A percentile compares a stretch with the other conserved stretches of the same genome.
Evolutionary conservation across 2,329 filamentous ascomycete species (phyloP).

Genomic region (Nemania sp.): DNA sequence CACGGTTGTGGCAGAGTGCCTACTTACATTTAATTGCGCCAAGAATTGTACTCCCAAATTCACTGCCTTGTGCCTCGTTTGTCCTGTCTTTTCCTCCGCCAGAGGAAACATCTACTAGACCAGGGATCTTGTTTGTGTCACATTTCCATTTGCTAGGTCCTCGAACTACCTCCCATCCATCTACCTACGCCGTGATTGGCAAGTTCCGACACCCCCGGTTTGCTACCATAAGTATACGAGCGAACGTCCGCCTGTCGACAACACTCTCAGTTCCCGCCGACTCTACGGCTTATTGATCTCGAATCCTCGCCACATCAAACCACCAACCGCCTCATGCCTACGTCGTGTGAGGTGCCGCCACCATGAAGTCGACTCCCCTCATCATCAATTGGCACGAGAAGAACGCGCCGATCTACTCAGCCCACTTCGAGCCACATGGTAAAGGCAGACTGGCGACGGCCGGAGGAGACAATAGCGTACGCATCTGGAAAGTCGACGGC

Average conservation of each 20-base stretch:
- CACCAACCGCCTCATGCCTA: conserved; percentile 35
- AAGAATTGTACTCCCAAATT: neutral
- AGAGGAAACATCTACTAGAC: neutral
- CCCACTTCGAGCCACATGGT: conserved; percentile 92
- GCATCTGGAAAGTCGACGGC: conserved; percentile 89
- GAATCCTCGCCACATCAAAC: conserved; percentile 19
- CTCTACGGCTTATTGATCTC: conserved; percentile 10
- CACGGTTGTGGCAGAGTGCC: neutral
- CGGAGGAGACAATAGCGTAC: conserved; percentile 95
- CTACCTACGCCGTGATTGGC: conserved; percentile 1
- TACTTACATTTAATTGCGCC: neutral
- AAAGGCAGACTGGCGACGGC: conserved; percentile 93
- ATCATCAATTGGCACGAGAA: conserved; percentile 99
- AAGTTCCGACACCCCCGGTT: conserved; percentile 6
- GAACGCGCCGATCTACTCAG: conserved; percentile 95
- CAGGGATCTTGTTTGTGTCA: conserved; percentile 11
- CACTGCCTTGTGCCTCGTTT: conserved; percentile 8
- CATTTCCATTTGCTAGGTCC: conserved; percentile 16
- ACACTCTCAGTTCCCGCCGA: neutral
- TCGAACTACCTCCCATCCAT: neutral
- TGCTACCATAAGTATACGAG: conserved; percentile 1
- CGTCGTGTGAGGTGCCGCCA: conserved; percentile 51
- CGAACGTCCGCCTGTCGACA: neutral
- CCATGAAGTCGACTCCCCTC: conserved; percentile 95
- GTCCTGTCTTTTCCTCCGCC: neutral